Conservation (phyloP, 169 alveolate genomes). For the Eimeria necatrix region DNA sequence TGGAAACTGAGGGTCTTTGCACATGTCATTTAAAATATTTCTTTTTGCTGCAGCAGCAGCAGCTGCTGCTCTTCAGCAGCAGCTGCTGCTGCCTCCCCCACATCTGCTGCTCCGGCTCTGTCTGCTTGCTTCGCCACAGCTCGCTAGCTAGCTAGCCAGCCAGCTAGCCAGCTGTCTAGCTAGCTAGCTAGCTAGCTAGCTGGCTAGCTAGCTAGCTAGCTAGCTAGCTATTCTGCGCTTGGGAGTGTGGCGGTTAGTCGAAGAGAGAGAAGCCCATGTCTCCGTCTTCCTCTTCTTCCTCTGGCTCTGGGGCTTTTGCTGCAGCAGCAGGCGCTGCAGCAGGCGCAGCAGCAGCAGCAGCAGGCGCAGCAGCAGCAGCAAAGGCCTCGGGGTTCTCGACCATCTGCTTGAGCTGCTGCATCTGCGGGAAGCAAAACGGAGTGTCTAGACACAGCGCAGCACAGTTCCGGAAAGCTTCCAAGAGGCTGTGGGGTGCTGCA, state of each 20-base stretch:
- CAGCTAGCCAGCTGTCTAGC: too few species aligned
- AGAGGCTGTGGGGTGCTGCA: slow-evolving; percentile 96
- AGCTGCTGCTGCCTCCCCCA: too few species aligned
- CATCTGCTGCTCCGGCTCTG: too few species aligned
- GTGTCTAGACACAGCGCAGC: slow-evolving; percentile 97
- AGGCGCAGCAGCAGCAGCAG: slow-evolving; percentile 85
- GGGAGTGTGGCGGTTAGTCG: slow-evolving; percentile 88
- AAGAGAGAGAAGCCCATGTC: slow-evolving; percentile 97
- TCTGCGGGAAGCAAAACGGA: slow-evolving; percentile 96
- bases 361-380: slow-evolving; percentile 92
- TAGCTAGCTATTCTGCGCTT: too few species aligned
- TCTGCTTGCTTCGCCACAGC: too few species aligned
- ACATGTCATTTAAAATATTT: too few species aligned
- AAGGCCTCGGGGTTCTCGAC: slow-evolving; percentile 95
- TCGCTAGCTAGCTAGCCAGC: too few species aligned
- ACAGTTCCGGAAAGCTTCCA: slow-evolving; percentile 97
- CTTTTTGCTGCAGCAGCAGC: too few species aligned
- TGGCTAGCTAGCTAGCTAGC: too few species aligned
- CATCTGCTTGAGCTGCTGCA: slow-evolving; percentile 93
- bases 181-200: too few species aligned
- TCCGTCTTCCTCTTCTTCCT: slow-evolving; percentile 97
- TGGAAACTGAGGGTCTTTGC: too few species aligned
- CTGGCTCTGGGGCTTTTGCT: slow-evolving; percentile 90
- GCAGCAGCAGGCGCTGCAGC: slow-evolving; percentile 86
- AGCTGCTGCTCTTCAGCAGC: too few species aligned